phyloP scores from a whole-genome alignment of 164 flowering plant genomes.

The Vitis labrusca region DNA sequence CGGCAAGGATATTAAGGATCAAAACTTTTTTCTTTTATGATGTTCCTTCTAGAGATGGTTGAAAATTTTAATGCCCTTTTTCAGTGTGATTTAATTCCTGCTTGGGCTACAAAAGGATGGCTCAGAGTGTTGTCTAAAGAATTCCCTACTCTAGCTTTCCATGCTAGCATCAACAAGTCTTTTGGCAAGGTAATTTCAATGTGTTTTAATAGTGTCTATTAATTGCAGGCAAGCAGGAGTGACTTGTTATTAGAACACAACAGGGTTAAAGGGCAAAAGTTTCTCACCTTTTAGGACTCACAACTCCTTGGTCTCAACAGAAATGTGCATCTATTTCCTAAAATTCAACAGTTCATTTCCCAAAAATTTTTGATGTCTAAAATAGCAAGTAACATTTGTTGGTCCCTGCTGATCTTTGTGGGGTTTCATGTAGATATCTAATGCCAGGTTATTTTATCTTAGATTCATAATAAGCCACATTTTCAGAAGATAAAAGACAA shows the following conservation, averaged over 20 bases:
- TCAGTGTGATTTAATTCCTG: conserved; percentile 96
- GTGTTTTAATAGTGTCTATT: neutral
- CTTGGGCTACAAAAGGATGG: conserved; percentile 99
- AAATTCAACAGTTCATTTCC: no score
- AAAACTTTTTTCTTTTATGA: neutral
- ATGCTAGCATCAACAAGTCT: conserved; percentile 93
- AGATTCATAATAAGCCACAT: neutral
- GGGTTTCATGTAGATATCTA: no score
- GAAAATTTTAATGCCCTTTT: neutral
- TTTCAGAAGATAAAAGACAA: neutral
- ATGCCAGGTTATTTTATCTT: no score
- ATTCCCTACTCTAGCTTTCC: conserved; percentile 95
- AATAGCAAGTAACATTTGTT: no score
- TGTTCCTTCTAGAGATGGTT: neutral
- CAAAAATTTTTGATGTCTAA: no score
- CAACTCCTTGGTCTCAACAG: no score
- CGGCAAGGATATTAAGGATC: neutral
- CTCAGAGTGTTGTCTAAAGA: conserved; percentile 81
- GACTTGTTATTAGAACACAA: no score
- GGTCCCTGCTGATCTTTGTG: no score
- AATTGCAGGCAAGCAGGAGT: neutral
- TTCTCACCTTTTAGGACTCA: no score
- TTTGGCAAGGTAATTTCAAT: conserved; percentile 81
- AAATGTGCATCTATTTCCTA: no score
- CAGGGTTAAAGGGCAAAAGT: no score